phyloP scores from a whole-genome alignment of 176 grass and related monocot species.

The Triticum turgidum region DNA sequence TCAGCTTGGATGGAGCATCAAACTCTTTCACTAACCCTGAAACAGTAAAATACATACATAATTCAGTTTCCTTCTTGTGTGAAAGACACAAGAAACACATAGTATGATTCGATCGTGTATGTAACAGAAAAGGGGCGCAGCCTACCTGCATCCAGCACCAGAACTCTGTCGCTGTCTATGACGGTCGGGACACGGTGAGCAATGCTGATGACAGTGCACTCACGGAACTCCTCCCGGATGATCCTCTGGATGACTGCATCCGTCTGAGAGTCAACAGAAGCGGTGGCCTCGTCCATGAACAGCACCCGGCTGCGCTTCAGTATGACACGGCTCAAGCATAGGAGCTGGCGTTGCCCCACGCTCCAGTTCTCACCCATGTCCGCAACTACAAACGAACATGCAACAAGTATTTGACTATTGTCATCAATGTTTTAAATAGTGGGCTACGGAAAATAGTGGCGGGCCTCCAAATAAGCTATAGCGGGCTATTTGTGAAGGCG shows the following conservation, averaged over 20 bases:
- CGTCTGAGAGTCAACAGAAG: conserved; percentile 77
- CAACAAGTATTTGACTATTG: background rate
- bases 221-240: conserved; percentile 63
- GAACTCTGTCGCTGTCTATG: conserved; percentile 75
- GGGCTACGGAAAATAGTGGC: too few relatives aligned
- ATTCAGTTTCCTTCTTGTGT: background rate
- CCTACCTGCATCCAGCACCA: conserved; percentile 81
- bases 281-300: conserved; percentile 90
- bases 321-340: conserved; percentile 74
- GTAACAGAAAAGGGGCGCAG: background rate
- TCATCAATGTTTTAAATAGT: background rate
- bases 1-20: conserved; percentile 63
- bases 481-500: too few relatives aligned
- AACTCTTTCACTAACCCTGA: conserved; percentile 80
- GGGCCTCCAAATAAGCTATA: too few relatives aligned
- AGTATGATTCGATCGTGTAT: background rate
- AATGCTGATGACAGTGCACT: conserved; percentile 88
- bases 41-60: background rate
- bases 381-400: conserved; percentile 45
- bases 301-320: conserved; percentile 70
- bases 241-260: conserved; percentile 77
- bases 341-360: conserved; percentile 81
- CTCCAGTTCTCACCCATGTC: conserved; percentile 97
- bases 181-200: conserved; percentile 89
- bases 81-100: background rate